Evolutionary conservation across 257 asterid genomes (phyloP).

Genomic region (Cordia subcordata): DNA sequence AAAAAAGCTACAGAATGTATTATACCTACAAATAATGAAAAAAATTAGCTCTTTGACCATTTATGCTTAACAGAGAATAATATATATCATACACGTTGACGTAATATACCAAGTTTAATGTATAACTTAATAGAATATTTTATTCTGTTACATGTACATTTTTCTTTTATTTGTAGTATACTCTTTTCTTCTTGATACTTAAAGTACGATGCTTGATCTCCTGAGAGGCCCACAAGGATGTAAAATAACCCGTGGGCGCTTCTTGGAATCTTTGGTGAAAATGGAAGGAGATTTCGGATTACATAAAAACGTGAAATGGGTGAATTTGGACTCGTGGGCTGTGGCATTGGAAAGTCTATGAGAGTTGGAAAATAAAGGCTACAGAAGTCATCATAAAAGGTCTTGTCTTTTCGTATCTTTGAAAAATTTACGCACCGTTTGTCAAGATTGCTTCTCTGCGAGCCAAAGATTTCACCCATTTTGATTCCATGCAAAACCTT

Average conservation of each 20-base stretch:
- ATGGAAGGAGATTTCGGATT: background rate
- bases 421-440: slow-evolving; percentile 5
- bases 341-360: background rate
- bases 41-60: no score
- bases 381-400: background rate
- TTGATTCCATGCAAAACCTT: slow-evolving; percentile 1
- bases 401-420: slow-evolving; percentile 19
- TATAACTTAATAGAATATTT: no score
- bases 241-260: background rate
- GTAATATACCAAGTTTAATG: no score
- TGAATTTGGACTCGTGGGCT: background rate
- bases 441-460: background rate
- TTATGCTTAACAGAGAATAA: no score
- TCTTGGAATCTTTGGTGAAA: slow-evolving; percentile 6
- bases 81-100: no score
- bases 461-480: background rate
- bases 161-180: no score
- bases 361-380: background rate
- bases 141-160: no score
- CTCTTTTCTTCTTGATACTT: no score
- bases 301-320: background rate
- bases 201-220: no score
- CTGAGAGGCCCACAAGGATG: background rate
- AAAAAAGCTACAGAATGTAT: background rate
- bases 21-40: no score